These are phyloP conservation scores for Nepenthes alata DNA, from an alignment of 179 eudicot genomes.

Conservation along the genomic window DNA sequence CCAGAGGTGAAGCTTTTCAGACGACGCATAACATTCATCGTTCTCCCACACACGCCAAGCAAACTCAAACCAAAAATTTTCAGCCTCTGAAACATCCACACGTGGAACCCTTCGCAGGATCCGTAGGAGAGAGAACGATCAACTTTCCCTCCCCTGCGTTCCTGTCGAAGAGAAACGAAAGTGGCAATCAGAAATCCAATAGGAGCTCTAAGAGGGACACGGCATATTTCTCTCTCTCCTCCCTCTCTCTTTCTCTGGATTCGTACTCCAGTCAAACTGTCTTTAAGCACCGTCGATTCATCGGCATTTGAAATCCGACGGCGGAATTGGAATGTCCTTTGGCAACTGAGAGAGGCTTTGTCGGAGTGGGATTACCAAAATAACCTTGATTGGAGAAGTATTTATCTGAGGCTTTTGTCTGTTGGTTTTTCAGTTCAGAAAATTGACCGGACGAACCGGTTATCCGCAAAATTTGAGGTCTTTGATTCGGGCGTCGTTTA, in stretches of 20 bases:
- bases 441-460: too few species aligned
- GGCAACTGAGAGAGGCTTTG: too few species aligned
- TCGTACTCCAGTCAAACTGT: not conserved
- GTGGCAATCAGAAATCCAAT: not conserved
- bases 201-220: not conserved
- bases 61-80: not conserved
- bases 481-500: too few species aligned
- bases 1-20: conserved; percentile 86
- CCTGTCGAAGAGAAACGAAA: not conserved
- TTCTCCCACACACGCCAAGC: not conserved
- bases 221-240: not conserved
- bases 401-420: too few species aligned
- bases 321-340: too few species aligned
- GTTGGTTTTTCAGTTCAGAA: too few species aligned
- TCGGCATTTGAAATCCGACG: too few species aligned
- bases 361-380: too few species aligned
- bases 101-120: not conserved
- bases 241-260: not conserved
- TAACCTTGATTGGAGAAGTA: too few species aligned
- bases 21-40: conserved; percentile 87
- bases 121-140: conserved; percentile 5
- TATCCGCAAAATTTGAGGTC: too few species aligned
- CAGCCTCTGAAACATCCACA: too few species aligned
- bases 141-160: conserved; percentile 6
- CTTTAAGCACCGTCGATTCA: not conserved